Percentiles rank a stretch among this genome's conserved stretches.
Conservation (phyloP, 2,329 filamentous ascomycete genomes). For the Talaromyces sp. region DNA sequence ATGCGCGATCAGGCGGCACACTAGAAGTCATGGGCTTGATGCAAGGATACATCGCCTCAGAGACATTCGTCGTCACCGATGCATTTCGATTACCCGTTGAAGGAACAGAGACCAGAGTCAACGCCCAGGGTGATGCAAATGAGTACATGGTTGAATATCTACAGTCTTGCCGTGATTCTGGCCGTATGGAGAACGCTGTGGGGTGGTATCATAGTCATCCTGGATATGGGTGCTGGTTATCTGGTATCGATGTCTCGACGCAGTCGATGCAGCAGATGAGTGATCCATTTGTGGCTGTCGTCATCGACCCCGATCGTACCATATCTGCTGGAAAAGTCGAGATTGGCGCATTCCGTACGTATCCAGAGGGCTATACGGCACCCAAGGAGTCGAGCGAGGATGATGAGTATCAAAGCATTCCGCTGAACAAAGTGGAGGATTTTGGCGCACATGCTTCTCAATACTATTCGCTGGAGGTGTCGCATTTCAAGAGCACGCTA, state of each 20-base stretch:
- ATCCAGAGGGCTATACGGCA: constrained; percentile 68
- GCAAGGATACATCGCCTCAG: constrained; percentile 85
- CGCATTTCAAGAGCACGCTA: constrained; percentile 89
- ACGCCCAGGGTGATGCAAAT: constrained; percentile 91
- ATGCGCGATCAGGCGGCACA: constrained; percentile 87
- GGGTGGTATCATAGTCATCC: constrained; percentile 99
- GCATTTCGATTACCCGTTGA: constrained; percentile 92
- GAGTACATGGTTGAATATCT: constrained; percentile 94
- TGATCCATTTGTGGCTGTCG: constrained; percentile 91
- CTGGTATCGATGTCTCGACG: constrained; percentile 89
- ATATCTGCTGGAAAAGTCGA: constrained; percentile 94
- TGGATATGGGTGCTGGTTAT: constrained; percentile 96
- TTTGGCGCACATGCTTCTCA: constrained; percentile 88
- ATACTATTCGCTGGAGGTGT: constrained; percentile 89
- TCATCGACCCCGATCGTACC: constrained; percentile 93
- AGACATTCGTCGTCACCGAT: constrained; percentile 86
- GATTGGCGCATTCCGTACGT: constrained; percentile 94
- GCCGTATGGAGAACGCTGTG: constrained; percentile 83
- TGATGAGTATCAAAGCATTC: constrained; percentile 58
- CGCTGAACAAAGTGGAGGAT: constrained; percentile 88
- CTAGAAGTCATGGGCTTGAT: constrained; percentile 98
- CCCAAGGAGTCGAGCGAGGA: constrained; percentile 45
- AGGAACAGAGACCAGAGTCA: constrained; percentile 96
- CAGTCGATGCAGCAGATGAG: constrained; percentile 83
- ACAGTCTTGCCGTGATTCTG: constrained; percentile 67